Percentiles rank a stretch among this genome's conserved stretches.
These are phyloP conservation scores for Peronospora farinosa DNA, from an alignment of 352 stramenopile species.

Conservation along the genomic window DNA sequence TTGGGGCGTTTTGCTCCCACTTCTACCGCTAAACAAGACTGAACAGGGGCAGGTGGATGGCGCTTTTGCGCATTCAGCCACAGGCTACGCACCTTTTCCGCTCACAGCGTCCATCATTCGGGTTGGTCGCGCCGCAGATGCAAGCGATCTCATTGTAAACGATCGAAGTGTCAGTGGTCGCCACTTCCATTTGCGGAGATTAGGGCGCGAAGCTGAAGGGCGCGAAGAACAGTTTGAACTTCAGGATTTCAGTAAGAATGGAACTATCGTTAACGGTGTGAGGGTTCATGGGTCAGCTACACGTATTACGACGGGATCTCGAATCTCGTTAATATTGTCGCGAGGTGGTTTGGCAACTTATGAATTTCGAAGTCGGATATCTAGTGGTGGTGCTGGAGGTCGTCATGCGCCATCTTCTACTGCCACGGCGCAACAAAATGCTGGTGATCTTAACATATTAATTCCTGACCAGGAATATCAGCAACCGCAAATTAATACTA, in stretches of 20 bases:
- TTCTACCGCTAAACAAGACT: conserved; percentile 66
- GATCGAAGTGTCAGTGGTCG: conserved; percentile 81
- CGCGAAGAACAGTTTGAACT: conserved; percentile 70
- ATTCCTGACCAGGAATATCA: conserved; percentile 70
- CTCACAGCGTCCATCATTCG: conserved; percentile 65
- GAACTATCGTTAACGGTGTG: conserved; percentile 85
- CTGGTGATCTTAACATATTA: conserved; percentile 39
- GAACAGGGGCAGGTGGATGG: conserved; percentile 30
- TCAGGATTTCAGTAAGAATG: conserved; percentile 87
- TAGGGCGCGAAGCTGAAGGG: conserved; percentile 46
- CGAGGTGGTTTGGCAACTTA: conserved; percentile 79
- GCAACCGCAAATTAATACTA: conserved; percentile 37
- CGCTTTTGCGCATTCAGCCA: conserved; percentile 12
- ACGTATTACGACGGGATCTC: conserved; percentile 56
- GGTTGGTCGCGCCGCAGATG: conserved; percentile 72
- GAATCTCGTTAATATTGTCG: conserved; percentile 83
- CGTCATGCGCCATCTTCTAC: conserved; percentile 43
- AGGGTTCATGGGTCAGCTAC: conserved; percentile 75
- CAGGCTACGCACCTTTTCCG: conserved; percentile 58
- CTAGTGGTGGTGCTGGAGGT: conserved; percentile 5
- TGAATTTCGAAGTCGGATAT: conserved; percentile 68
- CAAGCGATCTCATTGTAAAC: conserved; percentile 84
- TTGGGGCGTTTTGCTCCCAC: conserved; percentile 65
- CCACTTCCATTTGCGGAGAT: conserved; percentile 75
- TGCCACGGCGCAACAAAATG: conserved; percentile 36